Percentiles rank a stretch among this genome's conserved stretches.
These are phyloP conservation scores for Streptanthus diversifolius DNA, from an alignment of 345 rosid species.

Conservation along the genomic window DNA sequence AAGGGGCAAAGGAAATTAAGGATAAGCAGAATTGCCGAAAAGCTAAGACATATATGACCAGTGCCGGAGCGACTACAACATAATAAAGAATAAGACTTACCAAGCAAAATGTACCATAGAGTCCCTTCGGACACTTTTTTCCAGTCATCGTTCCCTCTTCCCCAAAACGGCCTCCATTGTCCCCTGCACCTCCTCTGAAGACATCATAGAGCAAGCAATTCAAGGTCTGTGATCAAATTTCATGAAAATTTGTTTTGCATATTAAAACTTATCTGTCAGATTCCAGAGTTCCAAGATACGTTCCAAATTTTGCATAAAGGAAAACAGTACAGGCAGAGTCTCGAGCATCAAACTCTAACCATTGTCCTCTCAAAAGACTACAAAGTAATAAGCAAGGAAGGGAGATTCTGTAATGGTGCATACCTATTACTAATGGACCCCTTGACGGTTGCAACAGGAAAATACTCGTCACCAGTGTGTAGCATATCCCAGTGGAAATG, in stretches of 20 bases:
- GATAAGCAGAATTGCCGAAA: neutral
- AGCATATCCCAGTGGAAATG: constrained; percentile 96
- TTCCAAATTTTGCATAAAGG: neutral
- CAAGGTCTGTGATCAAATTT: constrained; percentile 3
- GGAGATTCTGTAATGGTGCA: constrained; percentile 8
- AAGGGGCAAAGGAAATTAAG: neutral
- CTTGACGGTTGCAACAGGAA: constrained; percentile 63
- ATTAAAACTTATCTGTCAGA: neutral
- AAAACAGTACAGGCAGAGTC: neutral
- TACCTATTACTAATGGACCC: constrained; percentile 80
- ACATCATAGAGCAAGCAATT: constrained; percentile 33
- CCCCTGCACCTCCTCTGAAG: constrained; percentile 89
- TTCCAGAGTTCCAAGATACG: neutral
- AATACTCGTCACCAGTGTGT: constrained; percentile 66
- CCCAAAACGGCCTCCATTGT: constrained; percentile 73
- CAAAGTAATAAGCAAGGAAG: constrained; percentile 4
- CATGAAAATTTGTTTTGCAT: constrained; percentile 1
- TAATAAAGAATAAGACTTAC: constrained; percentile 39
- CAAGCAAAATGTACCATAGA: constrained; percentile 88
- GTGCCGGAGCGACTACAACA: neutral
- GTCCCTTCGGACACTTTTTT: constrained; percentile 85
- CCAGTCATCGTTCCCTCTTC: constrained; percentile 88
- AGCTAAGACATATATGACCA: neutral
- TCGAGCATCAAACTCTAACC: neutral
- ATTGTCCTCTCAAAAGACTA: neutral